A percentile compares a stretch with the other conserved stretches of the same genome.
These are phyloP conservation scores for Rhytidhysteron rufulum DNA, from an alignment of 2,329 filamentous ascomycete species.

Conservation along the genomic window DNA sequence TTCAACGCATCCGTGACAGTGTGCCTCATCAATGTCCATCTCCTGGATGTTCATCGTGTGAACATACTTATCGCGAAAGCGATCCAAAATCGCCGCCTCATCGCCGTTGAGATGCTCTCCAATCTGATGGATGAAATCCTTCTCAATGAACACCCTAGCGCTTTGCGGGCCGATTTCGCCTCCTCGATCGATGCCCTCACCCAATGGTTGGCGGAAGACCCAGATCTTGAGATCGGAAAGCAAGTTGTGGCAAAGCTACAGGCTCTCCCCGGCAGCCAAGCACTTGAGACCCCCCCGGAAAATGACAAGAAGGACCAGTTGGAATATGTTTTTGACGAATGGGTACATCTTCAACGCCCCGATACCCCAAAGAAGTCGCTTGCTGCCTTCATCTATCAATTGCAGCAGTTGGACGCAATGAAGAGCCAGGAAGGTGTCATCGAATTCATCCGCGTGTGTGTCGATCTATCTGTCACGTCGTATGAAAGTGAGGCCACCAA, in stretches of 20 bases:
- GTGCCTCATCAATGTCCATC: constrained; percentile 55
- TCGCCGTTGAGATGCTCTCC: constrained; percentile 74
- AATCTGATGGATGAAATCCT: constrained; percentile 75
- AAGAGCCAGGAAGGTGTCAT: constrained; percentile 71
- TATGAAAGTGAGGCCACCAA: constrained; percentile 69
- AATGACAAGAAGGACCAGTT: constrained; percentile 72
- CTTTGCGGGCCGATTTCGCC: constrained; percentile 81
- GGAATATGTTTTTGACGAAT: constrained; percentile 95
- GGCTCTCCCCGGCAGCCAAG: constrained; percentile 51
- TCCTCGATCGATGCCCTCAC: constrained; percentile 77
- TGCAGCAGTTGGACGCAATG: constrained; percentile 71
- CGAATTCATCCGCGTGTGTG: constrained; percentile 72
- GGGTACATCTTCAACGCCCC: constrained; percentile 79
- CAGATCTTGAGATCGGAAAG: constrained; percentile 61
- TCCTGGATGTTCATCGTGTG: constrained; percentile 58
- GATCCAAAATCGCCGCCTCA: constrained; percentile 65
- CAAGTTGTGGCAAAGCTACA: constrained; percentile 67
- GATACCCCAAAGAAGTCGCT: constrained; percentile 69
- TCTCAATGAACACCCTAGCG: constrained; percentile 71
- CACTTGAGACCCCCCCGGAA: constrained; percentile 54
- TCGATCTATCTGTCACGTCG: constrained; percentile 73
- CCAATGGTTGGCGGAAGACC: constrained; percentile 74
- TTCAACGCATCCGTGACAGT: constrained; percentile 61
- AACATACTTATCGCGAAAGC: constrained; percentile 67
- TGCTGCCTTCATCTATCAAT: constrained; percentile 75